A percentile compares a stretch with the other conserved stretches of the same genome.
Conservation (phyloP, 345 rosid genomes). For the Syzygium oleosum region DNA sequence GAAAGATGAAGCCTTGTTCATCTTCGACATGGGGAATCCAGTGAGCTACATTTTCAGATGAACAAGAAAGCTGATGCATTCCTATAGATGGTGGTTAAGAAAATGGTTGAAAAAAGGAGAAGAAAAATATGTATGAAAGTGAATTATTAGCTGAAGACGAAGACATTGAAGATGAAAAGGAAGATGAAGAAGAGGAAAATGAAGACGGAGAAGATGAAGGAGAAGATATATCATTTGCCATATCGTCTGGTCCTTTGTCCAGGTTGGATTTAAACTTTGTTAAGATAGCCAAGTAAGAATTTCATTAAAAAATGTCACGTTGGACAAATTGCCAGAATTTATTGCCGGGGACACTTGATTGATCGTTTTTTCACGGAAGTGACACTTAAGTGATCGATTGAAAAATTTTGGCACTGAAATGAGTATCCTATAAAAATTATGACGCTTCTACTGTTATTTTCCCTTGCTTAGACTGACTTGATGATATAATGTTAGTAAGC, state of each 20-base stretch:
- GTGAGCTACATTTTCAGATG: slow-evolving; percentile 14
- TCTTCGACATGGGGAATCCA: slow-evolving; percentile 9
- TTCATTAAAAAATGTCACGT: neutral
- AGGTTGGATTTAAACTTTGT: neutral
- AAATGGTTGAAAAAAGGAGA: neutral
- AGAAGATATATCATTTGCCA: neutral
- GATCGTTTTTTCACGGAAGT: rapidly evolving
- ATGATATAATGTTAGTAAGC: neutral
- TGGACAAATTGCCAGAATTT: rapidly evolving
- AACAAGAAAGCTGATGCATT: neutral
- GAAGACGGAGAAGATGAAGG: neutral
- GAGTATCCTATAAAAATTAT: neutral
- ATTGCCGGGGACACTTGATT: rapidly evolving
- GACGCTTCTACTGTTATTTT: neutral
- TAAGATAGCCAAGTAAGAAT: neutral
- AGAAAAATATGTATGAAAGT: neutral
- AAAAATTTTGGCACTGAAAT: neutral
- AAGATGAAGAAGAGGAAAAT: neutral
- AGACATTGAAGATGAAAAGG: neutral
- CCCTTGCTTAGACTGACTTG: neutral
- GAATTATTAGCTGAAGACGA: neutral
- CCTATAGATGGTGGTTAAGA: neutral
- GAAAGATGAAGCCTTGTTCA: slow-evolving; percentile 11
- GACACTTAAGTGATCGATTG: neutral
- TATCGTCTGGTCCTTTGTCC: neutral